These are phyloP conservation scores for Tetrapisispora fleetii DNA, from an alignment of 805 yeast genomes.

Conservation along the genomic window DNA sequence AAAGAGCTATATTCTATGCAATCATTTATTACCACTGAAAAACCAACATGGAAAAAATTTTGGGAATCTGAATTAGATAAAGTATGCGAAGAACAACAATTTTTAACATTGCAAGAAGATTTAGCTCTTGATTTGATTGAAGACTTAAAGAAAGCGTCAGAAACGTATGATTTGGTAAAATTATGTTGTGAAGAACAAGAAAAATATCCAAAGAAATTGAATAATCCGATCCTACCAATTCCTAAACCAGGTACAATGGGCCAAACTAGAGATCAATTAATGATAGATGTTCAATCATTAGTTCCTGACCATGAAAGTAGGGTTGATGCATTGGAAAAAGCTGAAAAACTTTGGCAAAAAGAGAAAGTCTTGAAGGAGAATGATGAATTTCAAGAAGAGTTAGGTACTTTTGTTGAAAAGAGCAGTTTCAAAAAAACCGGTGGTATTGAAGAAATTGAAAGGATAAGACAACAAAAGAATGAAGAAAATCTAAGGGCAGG, in stretches of 20 bases:
- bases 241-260: slow-evolving; percentile 57
- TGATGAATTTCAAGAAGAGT: slow-evolving; percentile 73
- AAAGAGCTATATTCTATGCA: slow-evolving; percentile 42
- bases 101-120: slow-evolving; percentile 82
- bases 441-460: slow-evolving; percentile 80
- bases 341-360: slow-evolving; percentile 68
- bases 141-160: slow-evolving; percentile 70
- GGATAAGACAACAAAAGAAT: slow-evolving; percentile 56
- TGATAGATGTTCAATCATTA: slow-evolving; percentile 68
- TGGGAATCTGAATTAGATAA: slow-evolving; percentile 89
- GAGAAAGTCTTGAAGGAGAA: slow-evolving; percentile 48
- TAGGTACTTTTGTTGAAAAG: slow-evolving; percentile 76
- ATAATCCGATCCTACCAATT: slow-evolving; percentile 33
- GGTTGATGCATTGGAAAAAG: slow-evolving; percentile 78
- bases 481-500: slow-evolving; percentile 54
- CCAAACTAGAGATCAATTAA: slow-evolving; percentile 62
- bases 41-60: slow-evolving; percentile 76
- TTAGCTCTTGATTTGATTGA: slow-evolving; percentile 68
- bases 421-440: slow-evolving; percentile 71
- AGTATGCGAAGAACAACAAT: slow-evolving; percentile 90
- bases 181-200: slow-evolving; percentile 71
- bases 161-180: slow-evolving; percentile 73
- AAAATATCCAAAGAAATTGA: slow-evolving; percentile 42
- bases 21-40: slow-evolving; percentile 57
- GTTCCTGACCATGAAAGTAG: slow-evolving; percentile 79